Evolutionary conservation across 495 filamentous ascomycete genomes (phyloP), one percentile per base, ranked within the genome.

Genomic region (Daldinia caldariorum): DNA sequence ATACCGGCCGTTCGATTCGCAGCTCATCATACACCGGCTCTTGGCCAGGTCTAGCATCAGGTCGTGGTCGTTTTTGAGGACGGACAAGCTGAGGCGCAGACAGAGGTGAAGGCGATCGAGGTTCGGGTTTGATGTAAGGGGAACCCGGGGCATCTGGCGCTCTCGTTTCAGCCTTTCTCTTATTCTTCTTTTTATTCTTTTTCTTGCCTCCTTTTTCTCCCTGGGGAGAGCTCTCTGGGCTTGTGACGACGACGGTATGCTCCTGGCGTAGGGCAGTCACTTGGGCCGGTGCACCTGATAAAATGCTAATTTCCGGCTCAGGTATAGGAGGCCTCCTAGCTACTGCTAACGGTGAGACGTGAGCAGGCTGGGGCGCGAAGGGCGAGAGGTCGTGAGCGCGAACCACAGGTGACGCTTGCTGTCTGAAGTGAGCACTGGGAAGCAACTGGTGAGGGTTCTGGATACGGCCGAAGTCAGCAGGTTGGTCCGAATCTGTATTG

Each of bases 121-220:
- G 94, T 76, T 97, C 94, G 66, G 90, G 86, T 74, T 97, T 97
- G 74, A 97, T 93, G 72, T 87, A 87, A 7, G 91, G 84, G 29
- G 82, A 84, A 12, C 71, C 79, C 5, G 77, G 75, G 13, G 67
- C 60, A 62, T 79, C 83, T 67, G 68, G 77, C 70, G 69, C 77
- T 71, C 77, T 74, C 70, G 72, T 63, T 35, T 82, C 82, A 26
- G 79, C 78, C 74, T 82, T 85, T 72, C 80, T 83, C 70, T 83
- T 85, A 38, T 83, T 83, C 66, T 82, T 85, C 69, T 84, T 86
- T 63, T 83, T 85, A 53, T 81, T 83, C 56, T 79, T 78, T 56
- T 79, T 78, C 34, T 73, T 77, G 39, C 64, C n/a, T 41, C 66
- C 66, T 70, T 74, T 76, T 12, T 74, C 77, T 60, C 78, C 77